Evolutionary conservation across 2,329 filamentous ascomycete genomes (phyloP), one percentile per base, ranked within the genome.

Genomic region (Fusarium subglutinans): DNA sequence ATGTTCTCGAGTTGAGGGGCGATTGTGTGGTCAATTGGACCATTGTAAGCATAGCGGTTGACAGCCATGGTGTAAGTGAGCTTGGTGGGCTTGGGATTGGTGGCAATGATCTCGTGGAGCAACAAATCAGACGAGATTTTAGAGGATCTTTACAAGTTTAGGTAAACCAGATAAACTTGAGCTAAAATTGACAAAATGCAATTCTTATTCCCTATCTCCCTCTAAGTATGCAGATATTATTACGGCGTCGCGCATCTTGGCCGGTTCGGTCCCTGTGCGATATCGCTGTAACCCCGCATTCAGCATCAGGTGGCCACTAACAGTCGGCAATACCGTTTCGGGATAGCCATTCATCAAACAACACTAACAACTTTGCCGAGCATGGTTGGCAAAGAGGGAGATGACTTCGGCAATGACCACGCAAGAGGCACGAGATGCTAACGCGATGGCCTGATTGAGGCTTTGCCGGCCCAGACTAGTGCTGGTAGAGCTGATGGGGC

Each of bases 11-110:
- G 61, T 35, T 66, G 37, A 2, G 62, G 57, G 4, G 51, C 15
- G 18, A 50, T 10, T 9, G 72, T 76, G 41, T 75, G 70, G 58
- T 76, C 72, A 20, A 76, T 43, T 8, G 74, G 74, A 14, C 74
- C 74, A n/a, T 54, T 69, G 54, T 76, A 76, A 12, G 53, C 38
- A 38, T 76, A 76, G 28, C 74, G 72, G 13, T 70, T 43, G 15
- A 75, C 41, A 40, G 67, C 26, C 71, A 72, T 69, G 4, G n/a
- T 50, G 48, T 41, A 24, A 43, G 63, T 26, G 17, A n/a, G 6
- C 35, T 35, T 24, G 11, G 28, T 48, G 18, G 3, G n/a, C 13
- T 35, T 26, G n/a, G 14, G 51, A 7, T 26, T 11, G 17, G n/a
- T 28, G 55, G 40, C 13, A 1, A 22, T 38, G 22, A 24, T 5